Conservation (phyloP, 352 stramenopile species). For the Pythium monospermum region DNA sequence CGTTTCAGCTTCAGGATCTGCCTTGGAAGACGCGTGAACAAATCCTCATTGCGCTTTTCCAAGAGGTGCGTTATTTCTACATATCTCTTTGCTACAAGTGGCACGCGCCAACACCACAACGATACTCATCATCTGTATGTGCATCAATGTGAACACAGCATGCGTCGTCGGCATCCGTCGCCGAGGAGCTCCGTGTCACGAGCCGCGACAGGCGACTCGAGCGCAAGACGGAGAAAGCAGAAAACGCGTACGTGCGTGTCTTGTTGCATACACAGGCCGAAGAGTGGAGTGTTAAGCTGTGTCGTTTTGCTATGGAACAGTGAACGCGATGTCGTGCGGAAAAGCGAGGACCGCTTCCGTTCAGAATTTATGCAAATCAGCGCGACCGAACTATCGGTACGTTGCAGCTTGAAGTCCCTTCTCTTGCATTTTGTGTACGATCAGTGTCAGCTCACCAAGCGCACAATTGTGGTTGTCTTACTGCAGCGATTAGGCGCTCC, state of each 20-base stretch:
- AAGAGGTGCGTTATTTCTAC: constrained; percentile 24
- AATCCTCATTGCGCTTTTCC: constrained; percentile 41
- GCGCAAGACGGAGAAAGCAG: constrained; percentile 45
- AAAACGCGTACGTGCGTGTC: constrained; percentile 24
- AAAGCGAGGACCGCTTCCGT: constrained; percentile 55
- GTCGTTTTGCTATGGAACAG: constrained; percentile 18
- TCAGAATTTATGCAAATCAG: constrained; percentile 51
- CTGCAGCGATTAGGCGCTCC: constrained; percentile 45
- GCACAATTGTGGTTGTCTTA: neutral
- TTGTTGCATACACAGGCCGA: too few relatives aligned
- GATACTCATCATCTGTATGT: neutral
- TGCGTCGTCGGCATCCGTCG: constrained; percentile 30
- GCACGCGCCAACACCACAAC: neutral
- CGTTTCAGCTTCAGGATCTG: constrained; percentile 40
- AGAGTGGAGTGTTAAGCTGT: constrained; percentile 1
- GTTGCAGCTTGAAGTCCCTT: too few relatives aligned
- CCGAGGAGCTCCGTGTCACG: constrained; percentile 26
- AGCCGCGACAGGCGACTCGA: constrained; percentile 36
- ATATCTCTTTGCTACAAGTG: neutral
- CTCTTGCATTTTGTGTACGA: neutral
- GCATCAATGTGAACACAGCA: constrained; percentile 24
- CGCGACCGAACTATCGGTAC: constrained; percentile 43
- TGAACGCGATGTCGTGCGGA: constrained; percentile 32
- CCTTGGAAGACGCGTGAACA: constrained; percentile 44
- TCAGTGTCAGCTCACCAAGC: neutral